These are phyloP conservation scores for Candida argentea DNA, from an alignment of 805 yeast genomes.

Conservation along the genomic window DNA sequence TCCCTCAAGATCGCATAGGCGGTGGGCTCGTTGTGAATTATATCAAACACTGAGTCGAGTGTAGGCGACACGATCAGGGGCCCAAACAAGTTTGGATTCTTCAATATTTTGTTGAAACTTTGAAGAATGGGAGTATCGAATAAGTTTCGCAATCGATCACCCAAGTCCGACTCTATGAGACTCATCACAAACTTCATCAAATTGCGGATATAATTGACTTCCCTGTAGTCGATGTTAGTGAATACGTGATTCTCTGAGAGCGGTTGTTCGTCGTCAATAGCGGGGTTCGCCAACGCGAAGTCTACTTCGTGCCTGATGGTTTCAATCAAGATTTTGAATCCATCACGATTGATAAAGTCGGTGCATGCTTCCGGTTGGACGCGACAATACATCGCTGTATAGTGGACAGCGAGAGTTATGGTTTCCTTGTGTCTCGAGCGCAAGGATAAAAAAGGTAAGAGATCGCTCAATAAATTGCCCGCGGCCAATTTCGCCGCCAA, in stretches of 20 bases:
- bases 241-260: slow-evolving; percentile 29
- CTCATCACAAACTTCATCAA: slow-evolving; percentile 54
- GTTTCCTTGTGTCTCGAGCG: slow-evolving; percentile 45
- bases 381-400: slow-evolving; percentile 39
- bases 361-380: slow-evolving; percentile 40
- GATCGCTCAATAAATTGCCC: slow-evolving; percentile 66
- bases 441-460: slow-evolving; percentile 50
- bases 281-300: slow-evolving; percentile 51
- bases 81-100: slow-evolving; percentile 55
- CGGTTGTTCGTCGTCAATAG: slow-evolving; percentile 49
- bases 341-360: slow-evolving; percentile 56
- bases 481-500: slow-evolving; percentile 49
- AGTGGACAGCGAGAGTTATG: slow-evolving; percentile 44
- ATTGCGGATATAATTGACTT: slow-evolving; percentile 38
- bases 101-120: slow-evolving; percentile 49
- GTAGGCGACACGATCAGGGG: slow-evolving; percentile 50
- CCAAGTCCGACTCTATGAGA: slow-evolving; percentile 62
- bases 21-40: slow-evolving; percentile 86
- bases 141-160: slow-evolving; percentile 75
- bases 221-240: slow-evolving; percentile 47
- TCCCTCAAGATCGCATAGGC: slow-evolving; percentile 74
- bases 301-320: slow-evolving; percentile 55
- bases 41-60: slow-evolving; percentile 53
- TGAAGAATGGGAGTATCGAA: slow-evolving; percentile 74
- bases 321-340: slow-evolving; percentile 52